Percentiles rank a stretch among this genome's conserved stretches.
Evolutionary conservation across 2,329 filamentous ascomycete species (phyloP).

Genomic region (Trichophaea hybrida): DNA sequence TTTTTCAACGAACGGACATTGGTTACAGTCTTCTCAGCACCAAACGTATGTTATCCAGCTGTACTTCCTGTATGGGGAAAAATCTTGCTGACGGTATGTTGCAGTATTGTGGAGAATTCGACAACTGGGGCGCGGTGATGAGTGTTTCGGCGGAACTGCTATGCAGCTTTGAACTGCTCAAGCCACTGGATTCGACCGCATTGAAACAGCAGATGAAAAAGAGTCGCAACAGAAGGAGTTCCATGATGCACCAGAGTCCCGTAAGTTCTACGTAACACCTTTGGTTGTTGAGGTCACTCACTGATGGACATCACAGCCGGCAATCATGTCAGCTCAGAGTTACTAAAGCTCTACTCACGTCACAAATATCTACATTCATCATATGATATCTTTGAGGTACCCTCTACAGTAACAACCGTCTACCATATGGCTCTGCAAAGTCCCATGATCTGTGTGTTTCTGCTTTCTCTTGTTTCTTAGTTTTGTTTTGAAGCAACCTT

Average conservation of each 20-base stretch:
- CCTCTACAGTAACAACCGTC: constrained; percentile 5
- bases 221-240: constrained; percentile 36
- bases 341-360: constrained; percentile 10
- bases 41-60: constrained; percentile 59
- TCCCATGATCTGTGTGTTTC: constrained; percentile 13
- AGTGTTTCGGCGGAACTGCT: constrained; percentile 85
- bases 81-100: constrained; percentile 6
- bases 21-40: constrained; percentile 93
- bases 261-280: constrained; percentile 9
- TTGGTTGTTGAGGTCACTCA: background rate
- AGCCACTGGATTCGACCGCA: constrained; percentile 87
- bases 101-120: constrained; percentile 95
- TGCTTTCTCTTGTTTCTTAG: constrained; percentile 9
- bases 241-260: constrained; percentile 22
- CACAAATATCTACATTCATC: constrained; percentile 5
- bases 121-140: constrained; percentile 99
- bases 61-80: background rate
- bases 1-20: constrained; percentile 93
- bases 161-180: constrained; percentile 92
- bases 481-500: constrained; percentile 4
- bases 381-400: constrained; percentile 10
- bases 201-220: constrained; percentile 99
- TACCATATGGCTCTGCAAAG: background rate
- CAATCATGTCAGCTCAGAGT: constrained; percentile 21
- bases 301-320: constrained; percentile 13